phyloP scores from a whole-genome alignment of 345 rosid species.

The Lagerstroemia speciosa region DNA sequence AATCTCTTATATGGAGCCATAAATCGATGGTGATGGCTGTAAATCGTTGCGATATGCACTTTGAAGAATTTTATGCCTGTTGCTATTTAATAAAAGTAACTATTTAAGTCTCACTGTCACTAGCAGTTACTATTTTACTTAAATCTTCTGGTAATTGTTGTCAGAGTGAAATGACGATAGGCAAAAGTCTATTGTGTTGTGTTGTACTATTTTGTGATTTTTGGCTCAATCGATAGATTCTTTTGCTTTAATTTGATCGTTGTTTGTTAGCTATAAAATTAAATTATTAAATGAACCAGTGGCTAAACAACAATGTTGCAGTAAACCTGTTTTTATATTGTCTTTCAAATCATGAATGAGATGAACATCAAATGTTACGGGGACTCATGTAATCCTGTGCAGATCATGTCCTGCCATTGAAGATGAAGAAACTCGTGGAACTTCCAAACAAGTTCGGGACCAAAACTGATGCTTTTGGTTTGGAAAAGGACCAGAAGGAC shows the following conservation, averaged over 20 bases:
- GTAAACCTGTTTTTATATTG: no score
- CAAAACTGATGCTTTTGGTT: no score
- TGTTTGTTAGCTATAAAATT: no score
- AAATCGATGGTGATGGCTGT: neutral
- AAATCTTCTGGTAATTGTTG: no score
- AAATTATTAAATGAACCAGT: neutral
- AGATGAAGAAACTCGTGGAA: no score
- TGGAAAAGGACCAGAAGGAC: no score
- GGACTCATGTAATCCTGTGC: no score
- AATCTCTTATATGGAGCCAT: neutral
- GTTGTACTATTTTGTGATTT: neutral
- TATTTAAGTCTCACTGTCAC: neutral
- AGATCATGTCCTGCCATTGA: no score
- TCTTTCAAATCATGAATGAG: no score
- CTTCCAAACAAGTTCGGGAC: no score
- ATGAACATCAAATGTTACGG: no score
- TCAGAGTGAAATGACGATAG: neutral
- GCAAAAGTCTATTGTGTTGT: neutral
- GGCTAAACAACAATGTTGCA: no score
- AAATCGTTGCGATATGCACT: neutral
- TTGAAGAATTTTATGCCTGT: neutral
- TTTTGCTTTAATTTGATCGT: neutral
- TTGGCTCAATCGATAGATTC: neutral
- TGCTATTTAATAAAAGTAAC: neutral
- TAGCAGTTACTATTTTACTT: neutral